Percentiles rank a stretch among this genome's conserved stretches.
Conservation (phyloP, 495 filamentous ascomycete species). For the Apiosordaria backusii region DNA sequence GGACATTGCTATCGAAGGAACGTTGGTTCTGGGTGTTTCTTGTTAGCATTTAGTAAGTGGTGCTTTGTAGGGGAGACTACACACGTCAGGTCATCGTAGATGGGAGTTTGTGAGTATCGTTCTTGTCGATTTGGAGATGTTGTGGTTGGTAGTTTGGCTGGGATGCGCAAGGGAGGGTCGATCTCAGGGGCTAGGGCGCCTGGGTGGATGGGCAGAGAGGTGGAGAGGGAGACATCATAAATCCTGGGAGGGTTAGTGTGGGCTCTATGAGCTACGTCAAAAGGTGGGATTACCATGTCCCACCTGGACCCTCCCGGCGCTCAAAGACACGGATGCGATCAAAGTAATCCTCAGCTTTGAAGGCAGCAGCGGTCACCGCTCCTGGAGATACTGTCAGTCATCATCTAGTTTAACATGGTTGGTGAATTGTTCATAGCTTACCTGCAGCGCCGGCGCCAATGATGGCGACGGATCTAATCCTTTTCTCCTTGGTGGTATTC, state of each 20-base stretch:
- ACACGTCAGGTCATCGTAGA: constrained; percentile 48
- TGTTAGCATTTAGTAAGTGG: not conserved
- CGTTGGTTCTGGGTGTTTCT: constrained; percentile 41
- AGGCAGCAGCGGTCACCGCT: constrained; percentile 43
- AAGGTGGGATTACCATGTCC: constrained; percentile 42
- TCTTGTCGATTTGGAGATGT: constrained; percentile 39
- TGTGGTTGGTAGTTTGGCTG: constrained; percentile 36
- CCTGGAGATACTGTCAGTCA: constrained; percentile 25
- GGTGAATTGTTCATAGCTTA: constrained; percentile 27
- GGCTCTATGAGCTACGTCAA: too few species aligned
- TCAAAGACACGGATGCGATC: constrained; percentile 50
- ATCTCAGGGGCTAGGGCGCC: constrained; percentile 38
- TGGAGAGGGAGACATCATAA: constrained; percentile 39
- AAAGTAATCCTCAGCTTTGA: constrained; percentile 48
- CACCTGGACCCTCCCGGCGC: constrained; percentile 43
- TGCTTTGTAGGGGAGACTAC: constrained; percentile 13
- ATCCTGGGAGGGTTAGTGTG: constrained; percentile 33
- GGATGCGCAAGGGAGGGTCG: constrained; percentile 43
- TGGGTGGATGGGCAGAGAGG: constrained; percentile 30
- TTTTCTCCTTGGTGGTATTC: constrained; percentile 2
- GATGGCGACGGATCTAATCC: constrained; percentile 48
- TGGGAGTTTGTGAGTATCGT: constrained; percentile 43
- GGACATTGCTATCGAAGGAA: constrained; percentile 50
- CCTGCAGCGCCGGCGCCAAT: constrained; percentile 51
- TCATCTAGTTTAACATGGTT: not conserved